These are phyloP conservation scores for Rhododendron ferrugineum DNA, from an alignment of 148 eudicot genomes.

Conservation along the genomic window DNA sequence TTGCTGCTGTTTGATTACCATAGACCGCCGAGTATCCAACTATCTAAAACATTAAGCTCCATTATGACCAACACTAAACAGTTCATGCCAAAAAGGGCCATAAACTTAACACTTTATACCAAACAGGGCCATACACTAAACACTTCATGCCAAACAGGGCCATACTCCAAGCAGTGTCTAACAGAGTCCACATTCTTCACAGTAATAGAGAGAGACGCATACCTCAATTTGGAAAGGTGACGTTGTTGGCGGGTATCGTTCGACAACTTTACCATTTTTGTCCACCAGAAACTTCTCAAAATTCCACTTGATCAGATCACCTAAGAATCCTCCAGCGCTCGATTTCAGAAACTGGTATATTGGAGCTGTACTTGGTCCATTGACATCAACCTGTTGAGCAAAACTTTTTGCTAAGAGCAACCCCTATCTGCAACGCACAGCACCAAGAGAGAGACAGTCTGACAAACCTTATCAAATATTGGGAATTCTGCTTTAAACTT, in stretches of 20 bases:
- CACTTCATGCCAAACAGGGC: neutral
- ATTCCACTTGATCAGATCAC: conserved; percentile 86
- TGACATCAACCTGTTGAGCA: conserved; percentile 73
- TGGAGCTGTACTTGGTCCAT: conserved; percentile 86
- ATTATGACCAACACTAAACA: neutral
- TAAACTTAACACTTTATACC: neutral
- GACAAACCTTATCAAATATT: conserved; percentile 78
- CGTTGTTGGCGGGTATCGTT: conserved; percentile 90
- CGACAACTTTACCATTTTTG: conserved; percentile 82
- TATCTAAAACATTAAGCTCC: neutral
- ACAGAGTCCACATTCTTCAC: neutral
- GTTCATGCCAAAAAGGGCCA: neutral
- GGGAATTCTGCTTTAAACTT: conserved; percentile 89
- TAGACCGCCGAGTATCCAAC: neutral
- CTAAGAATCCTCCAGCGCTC: conserved; percentile 74
- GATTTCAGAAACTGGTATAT: conserved; percentile 88
- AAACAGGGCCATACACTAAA: neutral
- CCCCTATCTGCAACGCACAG: neutral
- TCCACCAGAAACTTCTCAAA: conserved; percentile 92
- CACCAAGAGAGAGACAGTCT: neutral
- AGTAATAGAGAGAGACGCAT: conserved; percentile 2
- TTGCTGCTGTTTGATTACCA: neutral
- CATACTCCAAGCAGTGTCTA: neutral
- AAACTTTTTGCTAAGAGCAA: neutral
- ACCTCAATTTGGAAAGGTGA: conserved; percentile 92